Base-by-base conservation (phyloP, 345 rosid species). In the Anacardium occidentale region DNA sequence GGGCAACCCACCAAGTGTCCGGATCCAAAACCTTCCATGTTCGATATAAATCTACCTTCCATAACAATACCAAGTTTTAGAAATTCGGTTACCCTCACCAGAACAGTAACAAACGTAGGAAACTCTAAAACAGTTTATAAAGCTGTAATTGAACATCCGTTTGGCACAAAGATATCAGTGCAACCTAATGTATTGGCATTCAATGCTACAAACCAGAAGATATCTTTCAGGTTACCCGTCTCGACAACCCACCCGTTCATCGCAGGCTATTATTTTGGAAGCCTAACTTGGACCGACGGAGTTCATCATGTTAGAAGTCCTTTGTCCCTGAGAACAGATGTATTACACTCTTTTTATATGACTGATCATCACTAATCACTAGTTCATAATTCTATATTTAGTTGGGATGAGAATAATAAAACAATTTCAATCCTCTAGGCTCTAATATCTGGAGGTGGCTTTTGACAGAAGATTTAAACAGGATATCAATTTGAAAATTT, bases 41-140 rank as follows among this genome's bases (percentile, higher is more conserved):
- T 84, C 22, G 84, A 86, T 54, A 26, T 88, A 10, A 90, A 90
- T 62, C 69, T 90, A n/a, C 90, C 96, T 24, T 85, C 92, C 68
- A 83, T 90, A 69, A 87, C 89, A 42, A 76, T 90, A 60, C 90
- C 93, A 24, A 78, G 74, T 62, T 88, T 90, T 0, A 75, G 70
- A 74, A 69, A 66, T 20, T 60, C 78, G 0, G 12, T 71, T 7
- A 83, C 74, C 15, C 51, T 90, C n/a, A 80, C 83, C 7, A 73
- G 93, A 77, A 84, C 81, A 0, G 89, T 90, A n/a, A 90, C 83
- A 15, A 90, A 90, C 45, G 87, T 81, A 1, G 93, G 93, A 53
- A 58, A 68, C 54, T 66, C 83, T 0, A 54, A 45, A 4, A 85
- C 90, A 10, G 75, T 72, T 26, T 88, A 87, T 37, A 77, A 45